These are phyloP conservation scores for Bullera alba DNA, from an alignment of 768 basidiomycete genomes.

Conservation along the genomic window DNA sequence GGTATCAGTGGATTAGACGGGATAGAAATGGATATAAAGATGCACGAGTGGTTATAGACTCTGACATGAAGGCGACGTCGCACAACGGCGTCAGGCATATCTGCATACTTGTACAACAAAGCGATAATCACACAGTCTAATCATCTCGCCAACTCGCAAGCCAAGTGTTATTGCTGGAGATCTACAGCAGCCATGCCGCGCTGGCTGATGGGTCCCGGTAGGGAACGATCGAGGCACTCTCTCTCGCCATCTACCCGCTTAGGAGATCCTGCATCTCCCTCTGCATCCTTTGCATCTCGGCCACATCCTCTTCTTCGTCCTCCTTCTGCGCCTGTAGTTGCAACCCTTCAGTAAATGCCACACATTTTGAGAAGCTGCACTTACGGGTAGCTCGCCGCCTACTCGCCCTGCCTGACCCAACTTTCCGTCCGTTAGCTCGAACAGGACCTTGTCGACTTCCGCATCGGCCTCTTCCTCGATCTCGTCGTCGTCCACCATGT, in stretches of 20 bases:
- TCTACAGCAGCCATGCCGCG: too few relatives aligned
- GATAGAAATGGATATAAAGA: too few relatives aligned
- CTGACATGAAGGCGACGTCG: too few relatives aligned
- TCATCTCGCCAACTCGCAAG: too few relatives aligned
- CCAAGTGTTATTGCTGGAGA: too few relatives aligned
- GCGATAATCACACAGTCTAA: too few relatives aligned
- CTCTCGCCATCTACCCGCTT: constrained; percentile 1
- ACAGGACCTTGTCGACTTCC: constrained; percentile 93
- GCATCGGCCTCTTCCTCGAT: constrained; percentile 93
- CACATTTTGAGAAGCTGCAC: constrained; percentile 35
- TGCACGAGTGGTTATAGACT: too few relatives aligned
- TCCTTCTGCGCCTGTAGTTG: constrained; percentile 55
- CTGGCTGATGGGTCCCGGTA: too few relatives aligned
- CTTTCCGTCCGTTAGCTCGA: constrained; percentile 91
- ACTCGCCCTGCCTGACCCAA: constrained; percentile 77
- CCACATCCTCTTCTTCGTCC: constrained; percentile 65
- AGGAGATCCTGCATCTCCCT: constrained; percentile 81
- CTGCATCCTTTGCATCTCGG: constrained; percentile 82
- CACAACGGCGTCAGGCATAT: too few relatives aligned
- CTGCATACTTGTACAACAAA: too few relatives aligned
- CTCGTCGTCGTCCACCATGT: constrained; percentile 79
- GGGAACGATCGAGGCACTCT: too few relatives aligned
- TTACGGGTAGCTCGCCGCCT: constrained; percentile 65
- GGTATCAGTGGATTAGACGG: constrained; percentile 55
- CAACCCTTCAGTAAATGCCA: not conserved